Evolutionary conservation across 306 rosid genomes (phyloP), one percentile per base, ranked within the genome.

Genomic region (Casuarina cunninghamiana): DNA sequence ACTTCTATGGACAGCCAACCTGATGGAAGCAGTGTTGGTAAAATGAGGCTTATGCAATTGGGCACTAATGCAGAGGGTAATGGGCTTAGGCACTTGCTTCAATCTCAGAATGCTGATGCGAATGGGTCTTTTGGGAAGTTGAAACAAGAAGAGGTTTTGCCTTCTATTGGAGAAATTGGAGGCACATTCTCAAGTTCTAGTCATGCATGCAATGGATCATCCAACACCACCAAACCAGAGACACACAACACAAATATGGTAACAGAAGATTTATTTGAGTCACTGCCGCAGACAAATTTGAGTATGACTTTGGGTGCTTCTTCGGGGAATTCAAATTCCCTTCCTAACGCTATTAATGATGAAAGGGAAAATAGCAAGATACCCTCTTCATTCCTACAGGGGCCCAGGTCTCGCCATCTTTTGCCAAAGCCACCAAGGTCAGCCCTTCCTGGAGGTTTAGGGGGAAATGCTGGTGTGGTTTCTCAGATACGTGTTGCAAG

Each of bases 401-500:
- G 93, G 38, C 74, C 86, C 44, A 93, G 96, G 82, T 89, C 98
- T 81, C 89, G 92, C 74, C 93, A 89, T 81, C 90, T 89, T 73
- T 84, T 91, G 80, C 97, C 96, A 17, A 95, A 87, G 80, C 96
- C 95, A 55, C 93, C 98, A 49, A 90, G 90, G 87, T 89, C 96
- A 77, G 79, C 87, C 60, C 83, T 92, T 78, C 75, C 83, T 3
- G 32, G 87, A 37, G 82, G 93, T 51, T 83, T 91, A 86, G 97
- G 93, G 76, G 83, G 85, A 80, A 92, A 84, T 82, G 79, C 87
- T 69, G 78, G 88, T 69, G 82, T 84, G 88, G 85, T 72, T 60
- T 89, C 98, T 70, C 98, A 92, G 74, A 84, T 90, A 77, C 97
- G 98, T 55, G 93, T 95, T 63, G 99, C 99, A 77, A 87, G 99